phyloP scores from a whole-genome alignment of 805 yeast species.

The Kuraishia cidri region DNA sequence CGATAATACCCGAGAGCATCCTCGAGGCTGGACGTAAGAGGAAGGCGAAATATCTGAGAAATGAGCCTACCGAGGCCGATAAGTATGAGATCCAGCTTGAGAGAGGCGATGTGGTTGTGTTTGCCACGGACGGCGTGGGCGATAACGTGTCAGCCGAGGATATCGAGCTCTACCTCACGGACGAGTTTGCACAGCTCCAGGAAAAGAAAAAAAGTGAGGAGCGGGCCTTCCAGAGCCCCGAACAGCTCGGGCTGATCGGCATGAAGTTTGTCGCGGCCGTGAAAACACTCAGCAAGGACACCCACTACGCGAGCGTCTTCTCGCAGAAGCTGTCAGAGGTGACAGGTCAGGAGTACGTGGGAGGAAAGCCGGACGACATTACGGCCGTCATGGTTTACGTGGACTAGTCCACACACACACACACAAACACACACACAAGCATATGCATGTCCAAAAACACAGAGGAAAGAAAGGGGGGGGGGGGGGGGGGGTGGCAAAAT shows the following conservation, averaged over 20 bases:
- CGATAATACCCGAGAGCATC: constrained; percentile 67
- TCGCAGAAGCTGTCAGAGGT: constrained; percentile 65
- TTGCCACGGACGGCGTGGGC: constrained; percentile 91
- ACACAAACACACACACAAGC: background rate
- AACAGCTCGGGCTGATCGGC: constrained; percentile 37
- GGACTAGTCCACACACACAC: constrained; percentile 8
- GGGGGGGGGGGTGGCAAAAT: too few relatives aligned
- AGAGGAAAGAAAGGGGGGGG: too few relatives aligned
- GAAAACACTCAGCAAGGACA: constrained; percentile 60
- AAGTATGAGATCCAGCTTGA: constrained; percentile 54
- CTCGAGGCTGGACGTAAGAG: constrained; percentile 40
- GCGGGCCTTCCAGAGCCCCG: constrained; percentile 1
- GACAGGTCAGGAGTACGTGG: constrained; percentile 63
- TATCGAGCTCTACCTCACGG: constrained; percentile 58
- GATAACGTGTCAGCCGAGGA: constrained; percentile 76
- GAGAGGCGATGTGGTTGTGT: constrained; percentile 66
- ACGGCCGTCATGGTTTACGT: constrained; percentile 74
- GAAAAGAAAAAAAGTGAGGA: constrained; percentile 5
- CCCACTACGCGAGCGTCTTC: constrained; percentile 74
- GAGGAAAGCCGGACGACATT: constrained; percentile 95
- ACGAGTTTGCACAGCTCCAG: constrained; percentile 27
- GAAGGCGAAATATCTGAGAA: constrained; percentile 60
- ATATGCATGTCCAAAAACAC: too few relatives aligned
- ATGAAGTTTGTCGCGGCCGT: constrained; percentile 57
- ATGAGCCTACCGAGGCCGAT: constrained; percentile 63